Evolutionary conservation across 1,139 yeast genomes (phyloP), one percentile per base, ranked within the genome.

Genomic region (Lizanozyma gosingica): DNA sequence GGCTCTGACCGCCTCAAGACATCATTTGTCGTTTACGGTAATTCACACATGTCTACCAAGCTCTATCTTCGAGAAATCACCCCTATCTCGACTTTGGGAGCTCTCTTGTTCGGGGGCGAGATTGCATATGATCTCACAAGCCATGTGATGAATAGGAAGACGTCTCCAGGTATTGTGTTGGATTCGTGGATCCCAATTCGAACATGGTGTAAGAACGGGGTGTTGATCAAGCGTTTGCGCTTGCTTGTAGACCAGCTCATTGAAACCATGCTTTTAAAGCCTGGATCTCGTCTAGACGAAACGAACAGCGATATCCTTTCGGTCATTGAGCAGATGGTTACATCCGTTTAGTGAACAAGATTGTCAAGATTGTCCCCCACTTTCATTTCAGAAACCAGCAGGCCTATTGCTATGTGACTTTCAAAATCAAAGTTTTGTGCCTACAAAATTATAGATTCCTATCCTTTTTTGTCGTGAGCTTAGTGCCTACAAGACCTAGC

Each of bases 161-260:
- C 71, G 9, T 74, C 81, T 0, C 83, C 85, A 0, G 87, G 88
- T 38, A 68, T 82, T 42, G 72, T 82, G 18, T 55, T 88, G 43
- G 95, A 84, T 52, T 71, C 73, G 39, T 84, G 96, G 96, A 60
- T 84, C 29, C 88, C 95, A 6, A 67, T 92, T 33, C 68, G 85
- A 48, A 85, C 95, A 2, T 88, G 97, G 97, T 85, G 95, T 48
- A 83, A 94, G 50, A 87, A 90, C 53, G 97, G 94, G 1, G 95
- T 92, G 3, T 64, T 90, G 40, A 73, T 88, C 34, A 84, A 84
- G 45, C 76, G 83, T 43, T 62, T 92, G 40, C 67, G 94, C 48
- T 54, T 64, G 15, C 56, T 87, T 37, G 62, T 90, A 18, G 95
- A 88, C 54, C 64, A 72, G 15, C 76, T 83, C 1, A 74, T 90